Evolutionary conservation across 169 alveolate species (phyloP).

Genomic region (Eimeria maxima): DNA sequence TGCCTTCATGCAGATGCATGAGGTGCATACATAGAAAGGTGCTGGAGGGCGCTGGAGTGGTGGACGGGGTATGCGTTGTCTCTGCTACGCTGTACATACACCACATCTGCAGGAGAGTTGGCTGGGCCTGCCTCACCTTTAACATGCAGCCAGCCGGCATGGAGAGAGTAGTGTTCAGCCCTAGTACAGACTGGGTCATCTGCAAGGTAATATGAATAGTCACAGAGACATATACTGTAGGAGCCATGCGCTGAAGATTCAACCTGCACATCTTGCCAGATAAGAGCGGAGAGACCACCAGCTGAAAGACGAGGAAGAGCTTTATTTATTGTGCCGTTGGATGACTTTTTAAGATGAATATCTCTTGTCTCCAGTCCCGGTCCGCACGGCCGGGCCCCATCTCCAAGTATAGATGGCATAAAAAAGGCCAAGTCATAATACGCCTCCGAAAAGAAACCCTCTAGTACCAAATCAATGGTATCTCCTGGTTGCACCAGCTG

Average conservation of each 20-base stretch:
- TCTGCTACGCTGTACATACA: neutral
- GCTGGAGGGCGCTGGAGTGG: too few relatives aligned
- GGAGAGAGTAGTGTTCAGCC: neutral
- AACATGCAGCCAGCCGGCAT: slow-evolving; percentile 16
- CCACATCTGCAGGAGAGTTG: neutral
- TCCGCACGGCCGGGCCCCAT: neutral
- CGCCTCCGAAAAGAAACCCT: neutral
- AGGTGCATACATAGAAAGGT: neutral
- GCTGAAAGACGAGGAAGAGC: neutral
- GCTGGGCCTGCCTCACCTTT: neutral
- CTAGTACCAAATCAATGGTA: neutral
- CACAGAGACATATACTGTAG: slow-evolving; percentile 21
- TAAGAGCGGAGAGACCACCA: neutral
- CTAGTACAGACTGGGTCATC: neutral
- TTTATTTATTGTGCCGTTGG: neutral
- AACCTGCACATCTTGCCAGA: neutral
- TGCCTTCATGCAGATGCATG: neutral
- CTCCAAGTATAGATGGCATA: neutral
- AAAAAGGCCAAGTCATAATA: neutral
- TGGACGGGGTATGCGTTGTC: too few relatives aligned
- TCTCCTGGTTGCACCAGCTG: neutral
- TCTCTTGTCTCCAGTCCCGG: neutral
- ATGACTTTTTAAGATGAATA: neutral
- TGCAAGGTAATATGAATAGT: neutral
- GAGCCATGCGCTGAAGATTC: neutral